phyloP scores from a whole-genome alignment of 345 rosid genomes.

The Passiflora organensis region DNA sequence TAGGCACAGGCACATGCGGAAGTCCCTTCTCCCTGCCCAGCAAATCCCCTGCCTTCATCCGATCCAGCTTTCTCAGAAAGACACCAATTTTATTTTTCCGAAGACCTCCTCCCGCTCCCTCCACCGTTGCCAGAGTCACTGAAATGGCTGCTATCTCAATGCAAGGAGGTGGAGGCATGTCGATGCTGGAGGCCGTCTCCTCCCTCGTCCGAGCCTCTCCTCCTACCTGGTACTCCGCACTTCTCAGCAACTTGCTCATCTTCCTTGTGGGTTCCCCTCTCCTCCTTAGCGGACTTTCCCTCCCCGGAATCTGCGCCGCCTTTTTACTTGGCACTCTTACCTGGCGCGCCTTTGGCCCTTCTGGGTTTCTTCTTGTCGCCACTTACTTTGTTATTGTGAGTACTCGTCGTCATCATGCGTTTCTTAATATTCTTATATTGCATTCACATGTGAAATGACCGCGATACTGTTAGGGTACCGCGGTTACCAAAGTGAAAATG shows the following conservation, averaged over 20 bases:
- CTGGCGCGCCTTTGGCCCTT: constrained; percentile 90
- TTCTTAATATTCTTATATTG: background rate
- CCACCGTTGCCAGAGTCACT: too few relatives aligned
- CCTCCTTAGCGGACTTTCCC: constrained; percentile 70
- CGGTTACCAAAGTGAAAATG: constrained; percentile 90
- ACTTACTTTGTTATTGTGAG: constrained; percentile 54
- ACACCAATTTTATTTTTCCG: too few relatives aligned
- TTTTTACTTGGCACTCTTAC: constrained; percentile 84
- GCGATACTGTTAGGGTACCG: constrained; percentile 93
- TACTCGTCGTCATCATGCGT: background rate
- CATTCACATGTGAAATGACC: too few relatives aligned
- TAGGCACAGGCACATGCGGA: too few relatives aligned
- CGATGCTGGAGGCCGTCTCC: background rate
- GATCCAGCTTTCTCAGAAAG: too few relatives aligned
- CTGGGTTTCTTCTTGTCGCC: constrained; percentile 87
- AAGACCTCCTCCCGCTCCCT: too few relatives aligned
- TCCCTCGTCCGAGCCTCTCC: constrained; percentile 49
- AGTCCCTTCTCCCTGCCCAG: too few relatives aligned
- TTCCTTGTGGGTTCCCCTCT: constrained; percentile 73
- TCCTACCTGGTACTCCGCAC: constrained; percentile 77
- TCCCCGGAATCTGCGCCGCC: constrained; percentile 74
- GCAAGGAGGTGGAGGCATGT: constrained; percentile 18
- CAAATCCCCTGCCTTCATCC: too few relatives aligned
- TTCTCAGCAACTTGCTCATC: constrained; percentile 68
- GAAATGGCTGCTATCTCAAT: too few relatives aligned